A percentile compares a stretch with the other conserved stretches of the same genome.
phyloP scores from a whole-genome alignment of 1,284 basidiomycete genomes.

The Sutorius eximius region DNA sequence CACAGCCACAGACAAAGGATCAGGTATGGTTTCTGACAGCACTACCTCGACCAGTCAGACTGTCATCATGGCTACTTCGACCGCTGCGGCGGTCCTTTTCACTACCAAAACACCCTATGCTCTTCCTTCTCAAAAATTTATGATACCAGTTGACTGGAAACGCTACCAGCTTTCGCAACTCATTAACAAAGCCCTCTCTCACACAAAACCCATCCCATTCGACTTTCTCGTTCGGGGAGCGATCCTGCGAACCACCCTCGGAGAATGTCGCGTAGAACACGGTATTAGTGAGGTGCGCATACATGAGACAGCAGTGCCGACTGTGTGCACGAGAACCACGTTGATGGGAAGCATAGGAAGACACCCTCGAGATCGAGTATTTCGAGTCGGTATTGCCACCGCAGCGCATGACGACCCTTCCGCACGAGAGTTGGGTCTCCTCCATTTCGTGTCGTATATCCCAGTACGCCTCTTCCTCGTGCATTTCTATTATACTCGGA shows the following conservation, averaged over 20 bases:
- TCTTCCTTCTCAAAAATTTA: slow-evolving; percentile 89
- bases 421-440: slow-evolving; percentile 95
- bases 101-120: slow-evolving; percentile 79
- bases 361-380: slow-evolving; percentile 92
- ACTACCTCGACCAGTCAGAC: not conserved
- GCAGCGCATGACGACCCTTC: slow-evolving; percentile 74
- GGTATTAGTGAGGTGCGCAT: slow-evolving; percentile 24
- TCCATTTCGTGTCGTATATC: slow-evolving; percentile 68
- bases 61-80: slow-evolving; percentile 12
- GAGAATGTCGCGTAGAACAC: slow-evolving; percentile 53
- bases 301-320: not conserved
- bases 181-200: slow-evolving; percentile 89
- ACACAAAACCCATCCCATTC: slow-evolving; percentile 81
- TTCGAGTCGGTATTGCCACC: slow-evolving; percentile 92
- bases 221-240: slow-evolving; percentile 90
- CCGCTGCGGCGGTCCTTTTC: slow-evolving; percentile 67
- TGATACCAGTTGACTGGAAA: slow-evolving; percentile 90
- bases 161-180: slow-evolving; percentile 97
- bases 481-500: not conserved
- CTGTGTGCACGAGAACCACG: slow-evolving; percentile 3
- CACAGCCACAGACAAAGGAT: slow-evolving; percentile 9
- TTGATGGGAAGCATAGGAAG: slow-evolving; percentile 55
- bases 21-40: not conserved
- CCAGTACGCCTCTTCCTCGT: slow-evolving; percentile 50
- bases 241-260: slow-evolving; percentile 73